phyloP scores from a whole-genome alignment of 225 moss, liverwort and hornwort species.

The Pleurozium schreberi region DNA sequence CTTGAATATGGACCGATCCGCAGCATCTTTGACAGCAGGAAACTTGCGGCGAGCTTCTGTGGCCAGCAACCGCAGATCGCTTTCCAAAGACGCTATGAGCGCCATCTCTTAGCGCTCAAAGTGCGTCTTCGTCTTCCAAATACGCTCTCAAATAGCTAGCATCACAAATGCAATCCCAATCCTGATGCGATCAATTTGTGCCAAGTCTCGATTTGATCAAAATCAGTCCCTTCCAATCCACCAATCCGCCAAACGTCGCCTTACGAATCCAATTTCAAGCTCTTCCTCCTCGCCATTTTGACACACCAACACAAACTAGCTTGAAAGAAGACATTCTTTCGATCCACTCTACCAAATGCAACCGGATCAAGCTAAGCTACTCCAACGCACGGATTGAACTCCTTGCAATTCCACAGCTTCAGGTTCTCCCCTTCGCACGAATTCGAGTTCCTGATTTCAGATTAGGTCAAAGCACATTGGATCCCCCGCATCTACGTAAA shows the following conservation, averaged over 20 bases:
- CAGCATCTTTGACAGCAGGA: constrained; percentile 80
- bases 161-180: neutral
- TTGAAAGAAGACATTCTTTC: neutral
- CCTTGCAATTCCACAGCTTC: neutral
- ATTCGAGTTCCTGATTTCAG: neutral
- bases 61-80: constrained; percentile 86
- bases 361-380: neutral
- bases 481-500: neutral
- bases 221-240: constrained; percentile 3
- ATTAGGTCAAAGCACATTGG: neutral
- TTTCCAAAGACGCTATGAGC: constrained; percentile 82
- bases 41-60: constrained; percentile 87
- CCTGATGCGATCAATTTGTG: neutral
- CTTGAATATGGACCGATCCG: constrained; percentile 94
- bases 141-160: neutral
- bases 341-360: neutral
- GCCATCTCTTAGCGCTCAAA: constrained; percentile 51
- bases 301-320: neutral
- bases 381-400: neutral
- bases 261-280: neutral
- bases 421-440: neutral
- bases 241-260: neutral
- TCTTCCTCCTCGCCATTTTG: neutral
- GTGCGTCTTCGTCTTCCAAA: neutral
- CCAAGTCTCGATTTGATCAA: neutral